These are phyloP conservation scores for Pythium brachiatum DNA, from an alignment of 352 stramenopile genomes.

Conservation along the genomic window DNA sequence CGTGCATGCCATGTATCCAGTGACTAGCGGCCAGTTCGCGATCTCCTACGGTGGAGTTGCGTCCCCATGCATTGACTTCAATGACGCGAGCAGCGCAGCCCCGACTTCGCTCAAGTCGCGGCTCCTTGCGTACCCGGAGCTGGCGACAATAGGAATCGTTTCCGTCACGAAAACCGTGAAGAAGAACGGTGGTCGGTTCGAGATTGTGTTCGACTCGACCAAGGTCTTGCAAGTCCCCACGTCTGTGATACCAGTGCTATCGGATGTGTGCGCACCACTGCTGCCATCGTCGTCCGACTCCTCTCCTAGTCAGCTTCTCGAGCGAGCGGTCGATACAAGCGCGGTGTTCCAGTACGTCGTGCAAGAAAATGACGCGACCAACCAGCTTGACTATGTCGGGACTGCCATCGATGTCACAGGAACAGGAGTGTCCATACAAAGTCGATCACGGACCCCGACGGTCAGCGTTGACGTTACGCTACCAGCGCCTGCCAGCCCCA, in stretches of 20 bases:
- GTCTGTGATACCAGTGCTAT: conserved; percentile 34
- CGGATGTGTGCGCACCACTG: conserved; percentile 57
- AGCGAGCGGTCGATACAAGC: conserved; percentile 35
- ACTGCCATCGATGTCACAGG: conserved; percentile 28
- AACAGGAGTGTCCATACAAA: conserved; percentile 26
- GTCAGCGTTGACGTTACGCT: conserved; percentile 36
- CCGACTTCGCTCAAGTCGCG: conserved; percentile 42
- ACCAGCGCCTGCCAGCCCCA: conserved; percentile 26
- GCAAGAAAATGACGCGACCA: conserved; percentile 26
- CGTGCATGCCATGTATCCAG: conserved; percentile 40
- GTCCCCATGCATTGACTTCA: conserved; percentile 52
- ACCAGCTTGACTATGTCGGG: conserved; percentile 31
- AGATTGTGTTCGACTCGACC: conserved; percentile 50
- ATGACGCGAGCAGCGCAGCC: conserved; percentile 39
- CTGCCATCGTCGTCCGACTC: conserved; percentile 34
- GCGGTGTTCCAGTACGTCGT: conserved; percentile 67
- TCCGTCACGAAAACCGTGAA: conserved; percentile 39
- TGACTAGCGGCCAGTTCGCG: conserved; percentile 65
- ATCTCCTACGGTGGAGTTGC: conserved; percentile 39
- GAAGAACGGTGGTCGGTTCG: conserved; percentile 63
- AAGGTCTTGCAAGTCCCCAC: conserved; percentile 42
- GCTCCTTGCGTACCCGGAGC: conserved; percentile 39
- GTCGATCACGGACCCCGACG: conserved; percentile 31
- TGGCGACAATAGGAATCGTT: conserved; percentile 48
- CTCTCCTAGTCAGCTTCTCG: conserved; percentile 34